These are phyloP conservation scores for Imleria badia DNA, from an alignment of 768 basidiomycete genomes.

Conservation along the genomic window DNA sequence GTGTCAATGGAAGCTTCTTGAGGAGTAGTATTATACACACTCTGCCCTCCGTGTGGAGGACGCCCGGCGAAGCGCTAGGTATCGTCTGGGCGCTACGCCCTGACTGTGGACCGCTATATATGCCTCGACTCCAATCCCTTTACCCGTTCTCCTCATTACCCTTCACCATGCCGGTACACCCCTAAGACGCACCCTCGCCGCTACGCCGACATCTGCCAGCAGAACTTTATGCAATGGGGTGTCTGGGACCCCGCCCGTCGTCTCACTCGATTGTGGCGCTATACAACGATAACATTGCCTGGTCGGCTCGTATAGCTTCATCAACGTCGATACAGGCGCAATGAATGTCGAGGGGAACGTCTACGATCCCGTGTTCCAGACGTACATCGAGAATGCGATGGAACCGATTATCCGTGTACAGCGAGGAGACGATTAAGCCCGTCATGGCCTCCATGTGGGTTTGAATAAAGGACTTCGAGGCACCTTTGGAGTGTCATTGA, in stretches of 20 bases:
- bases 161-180: background rate
- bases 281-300: no score
- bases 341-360: conserved; percentile 29
- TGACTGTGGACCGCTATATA: no score
- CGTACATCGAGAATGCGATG: conserved; percentile 16
- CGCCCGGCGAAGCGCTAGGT: no score
- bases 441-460: conserved; percentile 7
- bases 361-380: conserved; percentile 17
- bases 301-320: conserved; percentile 32
- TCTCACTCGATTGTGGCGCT: no score
- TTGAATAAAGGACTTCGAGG: conserved; percentile 13
- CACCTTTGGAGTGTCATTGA: no score
- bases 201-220: conserved; percentile 7
- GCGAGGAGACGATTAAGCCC: background rate
- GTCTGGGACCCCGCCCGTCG: conserved; percentile 11
- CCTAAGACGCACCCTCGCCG: conserved; percentile 5
- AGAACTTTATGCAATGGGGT: conserved; percentile 2
- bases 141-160: no score
- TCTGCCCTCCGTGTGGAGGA: no score
- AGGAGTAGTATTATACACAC: no score
- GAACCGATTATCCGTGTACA: conserved; percentile 20
- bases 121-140: no score
- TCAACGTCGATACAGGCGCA: conserved; percentile 27
- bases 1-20: no score
- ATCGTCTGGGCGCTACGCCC: no score